A percentile compares a stretch with the other conserved stretches of the same genome.
Evolutionary conservation across 2,329 filamentous ascomycete genomes (phyloP).

Genomic region (Pestalotiopsis sp.): DNA sequence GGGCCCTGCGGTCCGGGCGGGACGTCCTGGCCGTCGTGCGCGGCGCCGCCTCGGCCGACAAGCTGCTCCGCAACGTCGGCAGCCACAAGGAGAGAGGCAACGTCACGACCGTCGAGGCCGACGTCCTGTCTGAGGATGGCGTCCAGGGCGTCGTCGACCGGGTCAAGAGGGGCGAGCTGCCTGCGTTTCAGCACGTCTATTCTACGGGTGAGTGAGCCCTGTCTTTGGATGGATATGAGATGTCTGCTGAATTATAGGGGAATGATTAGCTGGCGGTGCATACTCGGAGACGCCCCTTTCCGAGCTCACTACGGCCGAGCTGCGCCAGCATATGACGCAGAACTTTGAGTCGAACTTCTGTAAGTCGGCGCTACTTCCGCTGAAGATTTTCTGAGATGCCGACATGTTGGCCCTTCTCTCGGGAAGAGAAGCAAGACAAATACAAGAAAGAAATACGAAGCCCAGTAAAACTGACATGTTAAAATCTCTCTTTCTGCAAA

Average conservation of each 20-base stretch:
- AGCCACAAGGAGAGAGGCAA: conserved; percentile 20
- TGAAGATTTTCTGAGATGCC: no score
- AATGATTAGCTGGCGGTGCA: conserved; percentile 27
- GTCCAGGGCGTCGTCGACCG: conserved; percentile 37
- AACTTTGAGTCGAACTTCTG: conserved; percentile 35
- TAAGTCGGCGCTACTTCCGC: conserved; percentile 19
- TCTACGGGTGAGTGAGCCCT: conserved; percentile 27
- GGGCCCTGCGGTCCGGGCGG: conserved; percentile 29
- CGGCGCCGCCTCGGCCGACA: conserved; percentile 35
- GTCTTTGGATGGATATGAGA: background rate
- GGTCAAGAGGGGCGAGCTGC: conserved; percentile 35
- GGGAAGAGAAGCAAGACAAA: background rate
- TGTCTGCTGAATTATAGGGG: background rate
- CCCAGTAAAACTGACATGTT: background rate
- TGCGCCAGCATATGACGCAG: conserved; percentile 25
- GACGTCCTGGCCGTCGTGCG: conserved; percentile 40
- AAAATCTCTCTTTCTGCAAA: background rate
- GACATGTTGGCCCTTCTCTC: background rate
- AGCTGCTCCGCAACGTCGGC: conserved; percentile 33
- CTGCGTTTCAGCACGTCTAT: conserved; percentile 41
- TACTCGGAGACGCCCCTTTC: conserved; percentile 25
- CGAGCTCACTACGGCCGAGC: conserved; percentile 22
- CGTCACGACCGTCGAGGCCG: conserved; percentile 35
- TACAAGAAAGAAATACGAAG: background rate
- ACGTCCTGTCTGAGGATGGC: conserved; percentile 33